phyloP scores from a whole-genome alignment of 1,284 basidiomycete genomes.

The Ceratobasidium papillatum region DNA sequence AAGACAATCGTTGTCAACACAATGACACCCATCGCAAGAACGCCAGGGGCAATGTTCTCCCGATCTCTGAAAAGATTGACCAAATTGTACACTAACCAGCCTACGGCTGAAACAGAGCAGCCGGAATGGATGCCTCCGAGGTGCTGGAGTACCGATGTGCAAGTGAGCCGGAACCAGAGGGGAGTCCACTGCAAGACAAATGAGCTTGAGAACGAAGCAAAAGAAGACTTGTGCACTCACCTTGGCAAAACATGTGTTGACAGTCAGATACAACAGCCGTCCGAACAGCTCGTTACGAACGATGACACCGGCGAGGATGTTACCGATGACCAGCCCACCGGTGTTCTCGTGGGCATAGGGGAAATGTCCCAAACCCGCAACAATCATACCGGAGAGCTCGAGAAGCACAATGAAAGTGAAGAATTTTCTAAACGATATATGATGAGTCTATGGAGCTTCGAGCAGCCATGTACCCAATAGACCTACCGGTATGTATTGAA shows the following conservation, averaged over 20 bases:
- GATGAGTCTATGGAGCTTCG: not conserved
- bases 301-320: constrained; percentile 62
- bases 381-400: constrained; percentile 67
- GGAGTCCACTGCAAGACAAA: constrained; percentile 65
- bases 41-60: constrained; percentile 61
- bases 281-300: constrained; percentile 71
- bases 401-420: constrained; percentile 66
- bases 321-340: constrained; percentile 71
- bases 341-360: constrained; percentile 66
- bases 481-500: constrained; percentile 64
- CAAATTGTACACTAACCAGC: constrained; percentile 65
- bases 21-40: constrained; percentile 66
- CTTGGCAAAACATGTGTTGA: constrained; percentile 72
- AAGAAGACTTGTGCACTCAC: constrained; percentile 50
- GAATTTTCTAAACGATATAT: constrained; percentile 63
- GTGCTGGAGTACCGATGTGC: constrained; percentile 73
- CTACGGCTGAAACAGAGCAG: constrained; percentile 69
- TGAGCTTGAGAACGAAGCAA: not conserved
- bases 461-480: not conserved
- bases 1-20: constrained; percentile 60
- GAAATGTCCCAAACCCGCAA: constrained; percentile 71
- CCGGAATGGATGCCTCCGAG: constrained; percentile 79
- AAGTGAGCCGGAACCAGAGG: constrained; percentile 66
- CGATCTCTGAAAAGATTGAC: constrained; percentile 63
- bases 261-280: constrained; percentile 64